Evolutionary conservation across 331 rosid species (phyloP).

Genomic region (Pyrus hybrid): DNA sequence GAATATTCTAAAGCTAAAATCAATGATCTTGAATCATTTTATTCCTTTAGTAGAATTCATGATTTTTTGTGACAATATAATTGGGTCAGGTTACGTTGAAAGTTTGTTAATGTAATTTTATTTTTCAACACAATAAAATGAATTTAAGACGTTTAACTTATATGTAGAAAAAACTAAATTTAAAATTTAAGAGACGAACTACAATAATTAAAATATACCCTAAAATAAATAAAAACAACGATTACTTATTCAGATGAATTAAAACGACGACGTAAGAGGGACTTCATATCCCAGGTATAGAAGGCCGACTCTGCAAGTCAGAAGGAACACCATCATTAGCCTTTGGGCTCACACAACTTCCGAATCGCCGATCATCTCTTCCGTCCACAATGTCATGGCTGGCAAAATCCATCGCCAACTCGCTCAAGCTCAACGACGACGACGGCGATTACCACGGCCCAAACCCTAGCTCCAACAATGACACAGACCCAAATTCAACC

Average conservation of each 20-base stretch:
- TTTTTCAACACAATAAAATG: too few species aligned
- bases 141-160: too few species aligned
- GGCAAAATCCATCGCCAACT: constrained; percentile 69
- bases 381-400: constrained; percentile 57
- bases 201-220: too few species aligned
- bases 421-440: constrained; percentile 59
- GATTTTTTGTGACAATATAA: too few species aligned
- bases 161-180: too few species aligned
- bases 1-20: too few species aligned
- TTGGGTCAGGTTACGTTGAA: too few species aligned
- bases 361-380: neutral
- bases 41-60: too few species aligned
- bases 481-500: constrained; percentile 20
- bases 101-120: too few species aligned
- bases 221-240: neutral
- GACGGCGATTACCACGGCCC: constrained; percentile 3
- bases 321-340: neutral
- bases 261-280: neutral
- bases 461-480: neutral
- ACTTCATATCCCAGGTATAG: neutral
- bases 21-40: too few species aligned
- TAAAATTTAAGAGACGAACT: too few species aligned
- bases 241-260: too few species aligned
- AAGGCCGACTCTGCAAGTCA: neutral
- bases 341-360: neutral